phyloP scores from a whole-genome alignment of 805 yeast species.

The Jamesozyma piceae region DNA sequence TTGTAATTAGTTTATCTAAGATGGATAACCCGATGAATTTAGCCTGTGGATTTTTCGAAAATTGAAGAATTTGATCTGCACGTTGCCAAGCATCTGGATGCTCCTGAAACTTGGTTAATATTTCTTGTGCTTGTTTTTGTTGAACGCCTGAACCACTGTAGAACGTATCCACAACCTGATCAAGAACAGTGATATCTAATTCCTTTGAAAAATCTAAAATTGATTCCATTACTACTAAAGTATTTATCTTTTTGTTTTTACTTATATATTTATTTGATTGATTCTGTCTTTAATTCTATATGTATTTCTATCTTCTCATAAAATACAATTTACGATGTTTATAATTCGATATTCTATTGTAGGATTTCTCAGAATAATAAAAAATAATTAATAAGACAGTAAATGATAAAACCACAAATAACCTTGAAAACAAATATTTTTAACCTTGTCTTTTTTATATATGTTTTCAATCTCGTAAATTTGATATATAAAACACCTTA shows the following conservation, averaged over 20 bases:
- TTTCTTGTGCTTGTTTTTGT: slow-evolving; percentile 61
- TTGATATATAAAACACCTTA: no score
- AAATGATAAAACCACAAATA: no score
- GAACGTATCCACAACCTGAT: slow-evolving; percentile 75
- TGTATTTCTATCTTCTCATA: not conserved
- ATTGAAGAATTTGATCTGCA: slow-evolving; percentile 80
- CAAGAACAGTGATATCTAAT: slow-evolving; percentile 69
- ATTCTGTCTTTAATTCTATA: no score
- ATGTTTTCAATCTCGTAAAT: no score
- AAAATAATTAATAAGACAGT: no score
- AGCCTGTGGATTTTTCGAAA: slow-evolving; percentile 70
- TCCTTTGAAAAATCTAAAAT: slow-evolving; percentile 81
- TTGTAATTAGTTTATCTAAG: slow-evolving; percentile 78
- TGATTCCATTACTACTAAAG: slow-evolving; percentile 54
- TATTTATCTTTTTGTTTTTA: not conserved
- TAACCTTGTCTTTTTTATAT: no score
- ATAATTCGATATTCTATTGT: not conserved
- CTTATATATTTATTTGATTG: not conserved
- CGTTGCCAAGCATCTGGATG: slow-evolving; percentile 94
- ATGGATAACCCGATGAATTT: slow-evolving; percentile 88
- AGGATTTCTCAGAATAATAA: no score
- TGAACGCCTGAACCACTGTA: slow-evolving; percentile 64
- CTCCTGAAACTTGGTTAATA: slow-evolving; percentile 77
- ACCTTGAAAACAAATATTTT: no score
- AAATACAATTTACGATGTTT: not conserved